Evolutionary conservation across 2,329 filamentous ascomycete species (phyloP), one percentile per base, ranked within the genome.

Genomic region (Gyromitra esculenta): DNA sequence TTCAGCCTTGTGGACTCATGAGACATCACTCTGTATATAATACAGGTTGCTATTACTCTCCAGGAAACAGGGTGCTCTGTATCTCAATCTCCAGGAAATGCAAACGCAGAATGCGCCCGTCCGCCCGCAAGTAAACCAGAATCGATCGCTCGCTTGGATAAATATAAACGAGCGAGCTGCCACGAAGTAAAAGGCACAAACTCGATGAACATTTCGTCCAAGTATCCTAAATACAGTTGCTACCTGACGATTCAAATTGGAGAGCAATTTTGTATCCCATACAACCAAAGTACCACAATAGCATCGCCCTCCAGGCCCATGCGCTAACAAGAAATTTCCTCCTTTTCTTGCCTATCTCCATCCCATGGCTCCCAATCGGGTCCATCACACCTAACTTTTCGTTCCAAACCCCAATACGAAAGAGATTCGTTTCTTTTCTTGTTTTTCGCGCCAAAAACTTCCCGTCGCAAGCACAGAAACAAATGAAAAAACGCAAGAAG

Each of bases 1-100:
- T 45, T 68, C 71, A 74, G 72, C 66, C 65, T 64, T 70, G 59
- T 56, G 25, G 21, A 21, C 62, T 71, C 72, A 75, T 75, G 72
- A 75, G 65, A 75, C 72, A 75, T 75, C 72, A 70, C 72, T 60
- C 72, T 21, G 52, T 57, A 70, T 57, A 70, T 60, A 63, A 50
- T 31, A 71, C 59, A 35, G 15, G 21, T 25, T 65, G 35, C 15
- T 72, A 72, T 72, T 56, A 64, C 18, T 54, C 43, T 15, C 25
- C 35, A 39, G 13, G 41, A 18, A 56, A n/a, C 67, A 54, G 63
- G 63, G 63, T 65, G 39, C 6, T 37, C 63, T 15, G n/a, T 39
- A 54, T 54, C 48, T 52, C 8, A 35, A 59, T 39, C 63, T 21
- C 48, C n/a, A 52, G 48, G 13, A 18, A 18, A 18, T n/a, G n/a